phyloP scores from a whole-genome alignment of 257 asterid species.

The Solanum lycopersicoides region DNA sequence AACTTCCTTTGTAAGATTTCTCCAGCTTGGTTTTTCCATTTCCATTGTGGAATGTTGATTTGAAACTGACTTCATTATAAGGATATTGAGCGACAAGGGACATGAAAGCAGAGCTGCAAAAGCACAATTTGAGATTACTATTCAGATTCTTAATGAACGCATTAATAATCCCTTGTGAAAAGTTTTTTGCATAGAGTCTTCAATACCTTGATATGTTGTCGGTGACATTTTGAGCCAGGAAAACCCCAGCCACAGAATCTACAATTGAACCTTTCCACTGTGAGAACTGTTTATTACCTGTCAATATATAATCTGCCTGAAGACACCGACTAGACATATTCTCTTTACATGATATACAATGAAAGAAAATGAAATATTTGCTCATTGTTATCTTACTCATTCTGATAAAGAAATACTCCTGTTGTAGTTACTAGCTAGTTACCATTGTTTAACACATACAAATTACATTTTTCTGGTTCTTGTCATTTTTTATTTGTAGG shows the following conservation, averaged over 20 bases:
- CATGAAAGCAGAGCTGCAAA: constrained; percentile 73
- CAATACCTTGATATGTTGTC: constrained; percentile 65
- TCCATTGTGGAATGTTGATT: background rate
- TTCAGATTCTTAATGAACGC: background rate
- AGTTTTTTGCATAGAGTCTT: background rate
- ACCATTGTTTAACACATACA: background rate
- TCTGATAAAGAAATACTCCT: background rate
- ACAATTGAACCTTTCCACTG: constrained; percentile 80
- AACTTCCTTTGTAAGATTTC: background rate
- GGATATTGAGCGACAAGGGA: constrained; percentile 51
- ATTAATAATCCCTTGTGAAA: background rate
- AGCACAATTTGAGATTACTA: background rate
- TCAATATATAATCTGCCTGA: background rate
- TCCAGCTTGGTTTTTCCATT: background rate
- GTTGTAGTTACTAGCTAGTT: background rate
- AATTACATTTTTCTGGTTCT: background rate
- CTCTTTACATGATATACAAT: background rate
- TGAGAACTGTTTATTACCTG: constrained; percentile 62
- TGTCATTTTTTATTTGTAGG: background rate
- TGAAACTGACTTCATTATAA: background rate
- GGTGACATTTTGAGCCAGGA: constrained; percentile 67
- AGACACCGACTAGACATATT: background rate
- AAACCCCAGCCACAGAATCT: constrained; percentile 77
- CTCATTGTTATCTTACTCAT: background rate
- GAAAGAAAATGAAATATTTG: background rate